Percentiles rank a stretch among this genome's conserved stretches.
These are phyloP conservation scores for Setomelanomma holmii DNA, from an alignment of 2,329 filamentous ascomycete genomes.

Conservation along the genomic window DNA sequence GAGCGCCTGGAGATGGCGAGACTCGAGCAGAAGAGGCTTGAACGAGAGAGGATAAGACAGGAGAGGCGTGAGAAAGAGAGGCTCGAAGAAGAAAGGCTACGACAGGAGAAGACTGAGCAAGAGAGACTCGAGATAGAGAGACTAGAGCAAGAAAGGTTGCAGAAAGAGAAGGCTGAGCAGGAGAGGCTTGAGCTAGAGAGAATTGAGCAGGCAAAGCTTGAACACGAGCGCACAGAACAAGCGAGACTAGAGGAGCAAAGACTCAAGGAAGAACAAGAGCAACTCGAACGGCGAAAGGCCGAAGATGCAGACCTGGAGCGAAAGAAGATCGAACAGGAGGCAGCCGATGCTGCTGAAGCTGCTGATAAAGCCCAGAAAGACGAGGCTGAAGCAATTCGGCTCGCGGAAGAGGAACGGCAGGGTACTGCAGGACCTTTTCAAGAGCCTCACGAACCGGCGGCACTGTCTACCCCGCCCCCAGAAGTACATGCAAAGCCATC, in stretches of 20 bases:
- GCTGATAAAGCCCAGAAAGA: conserved; percentile 7
- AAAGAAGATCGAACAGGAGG: conserved; percentile 8
- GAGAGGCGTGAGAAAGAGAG: conserved; percentile 4
- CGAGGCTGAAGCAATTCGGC: conserved; percentile 7
- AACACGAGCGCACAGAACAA: conserved; percentile 7
- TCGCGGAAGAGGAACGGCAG: background rate
- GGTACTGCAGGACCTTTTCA: background rate
- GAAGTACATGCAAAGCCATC: conserved; percentile 12
- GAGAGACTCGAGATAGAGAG: background rate
- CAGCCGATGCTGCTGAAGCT: conserved; percentile 2
- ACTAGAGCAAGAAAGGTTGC: background rate
- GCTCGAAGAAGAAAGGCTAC: background rate
- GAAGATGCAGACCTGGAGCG: background rate
- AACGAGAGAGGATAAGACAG: conserved; percentile 1
- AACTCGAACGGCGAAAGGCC: background rate
- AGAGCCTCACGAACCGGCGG: conserved; percentile 13
- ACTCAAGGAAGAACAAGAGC: conserved; percentile 2
- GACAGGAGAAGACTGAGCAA: conserved; percentile 1
- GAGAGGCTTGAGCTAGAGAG: conserved; percentile 9
- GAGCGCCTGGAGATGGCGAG: conserved; percentile 5
- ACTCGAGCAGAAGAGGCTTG: conserved; percentile 2
- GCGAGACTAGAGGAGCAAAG: conserved; percentile 1
- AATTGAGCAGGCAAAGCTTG: conserved; percentile 5
- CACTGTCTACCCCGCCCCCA: conserved; percentile 18
- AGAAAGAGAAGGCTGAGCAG: conserved; percentile 8